Evolutionary conservation across 768 basidiomycete species (phyloP).

Genomic region (Boletus tylopilopsis): DNA sequence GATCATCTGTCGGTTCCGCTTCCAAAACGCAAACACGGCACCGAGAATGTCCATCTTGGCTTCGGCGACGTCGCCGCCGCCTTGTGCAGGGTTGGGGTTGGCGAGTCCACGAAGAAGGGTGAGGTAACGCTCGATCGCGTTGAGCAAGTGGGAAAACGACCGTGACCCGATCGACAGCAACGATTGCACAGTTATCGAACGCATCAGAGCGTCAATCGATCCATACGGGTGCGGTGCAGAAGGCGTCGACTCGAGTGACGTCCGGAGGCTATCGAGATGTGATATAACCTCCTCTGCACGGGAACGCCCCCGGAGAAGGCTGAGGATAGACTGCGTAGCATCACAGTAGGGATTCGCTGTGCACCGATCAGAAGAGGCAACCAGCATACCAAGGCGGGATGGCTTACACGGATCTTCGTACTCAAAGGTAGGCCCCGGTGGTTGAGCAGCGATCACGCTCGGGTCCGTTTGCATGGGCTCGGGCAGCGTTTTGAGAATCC

Average conservation of each 20-base stretch:
- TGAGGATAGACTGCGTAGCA: slow-evolving; percentile 73
- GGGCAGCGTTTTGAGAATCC: slow-evolving; percentile 86
- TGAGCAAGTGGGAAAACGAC: slow-evolving; percentile 96
- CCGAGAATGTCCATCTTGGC: slow-evolving; percentile 70
- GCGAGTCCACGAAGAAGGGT: slow-evolving; percentile 67
- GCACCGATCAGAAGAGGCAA: background rate
- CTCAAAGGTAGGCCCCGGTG: slow-evolving; percentile 77
- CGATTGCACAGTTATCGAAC: slow-evolving; percentile 82
- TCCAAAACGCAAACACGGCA: slow-evolving; percentile 78
- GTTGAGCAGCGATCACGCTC: slow-evolving; percentile 60
- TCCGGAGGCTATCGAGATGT: slow-evolving; percentile 68
- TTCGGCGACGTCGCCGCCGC: slow-evolving; percentile 41
- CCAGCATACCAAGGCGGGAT: background rate
- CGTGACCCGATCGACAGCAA: slow-evolving; percentile 89
- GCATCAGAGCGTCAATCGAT: slow-evolving; percentile 65
- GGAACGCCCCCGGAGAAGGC: slow-evolving; percentile 76
- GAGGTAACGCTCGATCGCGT: slow-evolving; percentile 94
- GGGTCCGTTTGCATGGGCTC: slow-evolving; percentile 70
- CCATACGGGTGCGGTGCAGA: slow-evolving; percentile 47
- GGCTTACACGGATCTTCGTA: slow-evolving; percentile 75
- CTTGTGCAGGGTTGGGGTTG: slow-evolving; percentile 6
- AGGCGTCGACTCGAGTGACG: slow-evolving; percentile 52
- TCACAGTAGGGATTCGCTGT: slow-evolving; percentile 75
- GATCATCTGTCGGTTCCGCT: slow-evolving; percentile 79
- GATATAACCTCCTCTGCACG: slow-evolving; percentile 77